A percentile compares a stretch with the other conserved stretches of the same genome.
These are phyloP conservation scores for Rhodosporidiobolus sp. DNA, from an alignment of 768 basidiomycete genomes.

Conservation along the genomic window DNA sequence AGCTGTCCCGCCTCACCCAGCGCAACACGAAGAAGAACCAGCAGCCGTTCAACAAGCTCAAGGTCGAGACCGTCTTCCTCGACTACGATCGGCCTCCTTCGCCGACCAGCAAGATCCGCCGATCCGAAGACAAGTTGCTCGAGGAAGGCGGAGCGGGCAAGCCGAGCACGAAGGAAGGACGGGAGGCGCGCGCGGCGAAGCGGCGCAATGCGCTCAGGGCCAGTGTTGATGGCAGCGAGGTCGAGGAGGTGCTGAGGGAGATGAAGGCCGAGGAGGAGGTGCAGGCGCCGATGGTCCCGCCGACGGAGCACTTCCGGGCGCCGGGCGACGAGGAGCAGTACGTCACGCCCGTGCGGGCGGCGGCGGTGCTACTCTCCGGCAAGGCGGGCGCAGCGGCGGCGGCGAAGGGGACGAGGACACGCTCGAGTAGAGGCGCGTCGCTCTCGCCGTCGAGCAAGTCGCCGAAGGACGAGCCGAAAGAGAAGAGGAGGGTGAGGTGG, in stretches of 20 bases:
- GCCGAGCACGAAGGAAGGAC: conserved; percentile 12
- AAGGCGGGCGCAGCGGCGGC: background rate
- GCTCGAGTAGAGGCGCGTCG: background rate
- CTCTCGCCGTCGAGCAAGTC: background rate
- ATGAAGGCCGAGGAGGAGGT: background rate
- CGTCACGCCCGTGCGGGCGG: conserved; percentile 7
- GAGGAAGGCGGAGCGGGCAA: background rate
- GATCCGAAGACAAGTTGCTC: background rate
- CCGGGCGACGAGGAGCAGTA: conserved; percentile 39
- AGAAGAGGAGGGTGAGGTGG: conserved; percentile 19
- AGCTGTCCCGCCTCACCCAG: conserved; percentile 37
- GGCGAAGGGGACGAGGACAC: conserved; percentile 10
- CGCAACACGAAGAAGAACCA: conserved; percentile 41
- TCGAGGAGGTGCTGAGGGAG: conserved; percentile 1
- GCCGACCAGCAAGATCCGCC: conserved; percentile 44
- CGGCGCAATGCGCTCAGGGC: conserved; percentile 25
- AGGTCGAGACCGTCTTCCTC: conserved; percentile 35
- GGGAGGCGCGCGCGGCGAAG: conserved; percentile 22
- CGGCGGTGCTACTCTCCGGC: background rate
- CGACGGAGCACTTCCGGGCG: conserved; percentile 25
- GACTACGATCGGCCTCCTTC: conserved; percentile 40
- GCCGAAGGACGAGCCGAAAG: background rate
- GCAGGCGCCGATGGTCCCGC: background rate
- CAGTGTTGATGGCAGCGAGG: conserved; percentile 28
- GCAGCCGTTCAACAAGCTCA: conserved; percentile 34